A percentile compares a stretch with the other conserved stretches of the same genome.
phyloP scores from a whole-genome alignment of 78 protist genomes.

The Reticulomyxa filosa region DNA sequence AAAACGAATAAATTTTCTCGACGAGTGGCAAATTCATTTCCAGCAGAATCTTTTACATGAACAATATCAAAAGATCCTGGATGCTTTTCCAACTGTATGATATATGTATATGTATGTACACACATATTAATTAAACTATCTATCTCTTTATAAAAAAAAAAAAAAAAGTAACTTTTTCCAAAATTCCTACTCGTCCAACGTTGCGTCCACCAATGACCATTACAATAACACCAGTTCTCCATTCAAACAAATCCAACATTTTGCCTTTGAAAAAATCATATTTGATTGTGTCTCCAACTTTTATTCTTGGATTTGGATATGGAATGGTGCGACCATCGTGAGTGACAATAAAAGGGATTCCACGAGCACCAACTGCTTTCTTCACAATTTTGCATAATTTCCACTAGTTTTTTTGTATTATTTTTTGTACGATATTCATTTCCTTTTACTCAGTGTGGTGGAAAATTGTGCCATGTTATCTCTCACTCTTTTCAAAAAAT shows the following conservation, averaged over 20 bases:
- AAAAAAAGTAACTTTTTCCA: too few species aligned
- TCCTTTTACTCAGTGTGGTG: too few species aligned
- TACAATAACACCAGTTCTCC: conserved; percentile 57
- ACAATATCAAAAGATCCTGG: conserved; percentile 88
- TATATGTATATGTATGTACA: too few species aligned
- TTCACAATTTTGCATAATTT: too few species aligned
- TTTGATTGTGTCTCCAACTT: conserved; percentile 71
- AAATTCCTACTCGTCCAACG: conserved; percentile 93
- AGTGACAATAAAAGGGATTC: conserved; percentile 75
- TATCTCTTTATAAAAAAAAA: too few species aligned
- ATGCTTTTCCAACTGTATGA: conserved; percentile 66
- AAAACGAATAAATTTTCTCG: conserved; percentile 81
- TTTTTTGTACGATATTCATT: too few species aligned
- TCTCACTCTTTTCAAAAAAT: too few species aligned
- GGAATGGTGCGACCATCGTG: conserved; percentile 98
- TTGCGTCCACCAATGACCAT: conserved; percentile 91
- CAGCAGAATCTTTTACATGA: conserved; percentile 59
- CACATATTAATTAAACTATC: too few species aligned
- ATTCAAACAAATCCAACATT: conserved; percentile 36
- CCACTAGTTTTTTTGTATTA: too few species aligned
- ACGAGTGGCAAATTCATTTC: conserved; percentile 92
- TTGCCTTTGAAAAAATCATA: conserved; percentile 53
- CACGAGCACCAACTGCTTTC: not conserved
- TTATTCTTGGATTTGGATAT: conserved; percentile 84
- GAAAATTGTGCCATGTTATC: too few species aligned